Evolutionary conservation across 257 asterid genomes (phyloP), one percentile per base, ranked within the genome.

Genomic region (Fraxinus cuspidata): DNA sequence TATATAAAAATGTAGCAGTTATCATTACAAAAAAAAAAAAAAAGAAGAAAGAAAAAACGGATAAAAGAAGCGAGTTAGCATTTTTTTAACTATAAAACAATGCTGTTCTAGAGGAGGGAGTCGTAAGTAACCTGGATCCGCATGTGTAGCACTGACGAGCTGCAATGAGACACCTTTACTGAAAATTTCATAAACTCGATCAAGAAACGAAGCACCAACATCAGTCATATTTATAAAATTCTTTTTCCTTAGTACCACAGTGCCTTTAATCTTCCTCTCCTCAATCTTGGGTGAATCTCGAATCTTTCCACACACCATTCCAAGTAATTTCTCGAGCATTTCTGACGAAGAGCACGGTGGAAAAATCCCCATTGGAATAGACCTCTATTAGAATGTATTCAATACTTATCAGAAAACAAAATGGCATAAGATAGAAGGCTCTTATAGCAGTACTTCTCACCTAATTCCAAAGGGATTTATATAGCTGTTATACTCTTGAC

Each of bases 131-230:
- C 81, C 80, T 6, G 68, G 68, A 75, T 75, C 68, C 42, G 53
- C 53, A 29, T 70, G 76, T 29, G 31, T 64, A 56, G 84, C 53
- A 38, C 84, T 81, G 74, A 81, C 63, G 32, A 78, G 76, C 29
- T 78, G 77, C 64, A 78, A 15, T 1, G 81, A 78, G 29, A 78
- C 81, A 12, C 74, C 78, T 21, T 76, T 32, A n/a, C 84, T 81
- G 67, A 81, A 77, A 6, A 76, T 42, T 19, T 76, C 84, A 44
- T 37, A 10, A 51, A 81, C 66, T 5, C 76, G 73, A 76, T 76
- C 81, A 28, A 81, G 21, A 25, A 81, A 51, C 8, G 81, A 47
- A 31, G 74, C 73, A 51, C 31, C 19, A 16, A 71, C 28, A 58
- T 64, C 74, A 34, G 76, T 81, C 11, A 38, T 42, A 35, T 71